These are phyloP conservation scores for Rhizoctonia solani DNA, from an alignment of 1,284 basidiomycete genomes.

Conservation along the genomic window DNA sequence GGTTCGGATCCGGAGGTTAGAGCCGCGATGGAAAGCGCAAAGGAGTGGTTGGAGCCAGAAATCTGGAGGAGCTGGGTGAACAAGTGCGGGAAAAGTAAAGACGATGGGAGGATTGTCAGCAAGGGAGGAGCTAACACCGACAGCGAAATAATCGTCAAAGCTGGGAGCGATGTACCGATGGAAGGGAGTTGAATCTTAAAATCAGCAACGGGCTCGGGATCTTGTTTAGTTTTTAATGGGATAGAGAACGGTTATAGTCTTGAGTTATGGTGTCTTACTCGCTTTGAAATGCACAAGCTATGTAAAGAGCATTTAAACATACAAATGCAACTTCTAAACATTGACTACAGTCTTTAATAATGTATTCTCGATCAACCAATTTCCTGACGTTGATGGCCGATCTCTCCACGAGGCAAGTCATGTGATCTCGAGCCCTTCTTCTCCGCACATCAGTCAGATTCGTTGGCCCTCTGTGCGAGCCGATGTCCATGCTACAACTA, in stretches of 20 bases:
- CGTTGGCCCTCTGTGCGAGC: too few relatives aligned
- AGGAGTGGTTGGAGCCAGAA: constrained; percentile 13
- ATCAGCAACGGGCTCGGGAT: background rate
- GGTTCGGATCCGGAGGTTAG: background rate
- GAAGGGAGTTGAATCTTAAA: background rate
- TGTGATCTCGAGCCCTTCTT: background rate
- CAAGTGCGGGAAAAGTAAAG: background rate
- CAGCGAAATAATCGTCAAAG: background rate
- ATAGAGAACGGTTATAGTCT: too few relatives aligned
- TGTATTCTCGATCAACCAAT: too few relatives aligned
- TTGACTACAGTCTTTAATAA: too few relatives aligned
- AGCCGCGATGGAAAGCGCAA: constrained; percentile 6
- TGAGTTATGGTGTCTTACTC: too few relatives aligned
- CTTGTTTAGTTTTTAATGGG: background rate
- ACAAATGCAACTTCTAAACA: too few relatives aligned
- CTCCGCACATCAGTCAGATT: background rate
- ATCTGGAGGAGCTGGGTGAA: constrained; percentile 18
- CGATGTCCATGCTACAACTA: too few relatives aligned
- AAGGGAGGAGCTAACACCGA: background rate
- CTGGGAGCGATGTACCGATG: background rate
- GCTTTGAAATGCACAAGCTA: too few relatives aligned
- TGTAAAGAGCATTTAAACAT: too few relatives aligned
- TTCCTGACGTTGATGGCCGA: too few relatives aligned
- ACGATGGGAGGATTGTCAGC: background rate
- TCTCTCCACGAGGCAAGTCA: too few relatives aligned